Evolutionary conservation across 2,329 filamentous ascomycete species (phyloP), one percentile per base, ranked within the genome.

Genomic region (Alternaria metachromatica): DNA sequence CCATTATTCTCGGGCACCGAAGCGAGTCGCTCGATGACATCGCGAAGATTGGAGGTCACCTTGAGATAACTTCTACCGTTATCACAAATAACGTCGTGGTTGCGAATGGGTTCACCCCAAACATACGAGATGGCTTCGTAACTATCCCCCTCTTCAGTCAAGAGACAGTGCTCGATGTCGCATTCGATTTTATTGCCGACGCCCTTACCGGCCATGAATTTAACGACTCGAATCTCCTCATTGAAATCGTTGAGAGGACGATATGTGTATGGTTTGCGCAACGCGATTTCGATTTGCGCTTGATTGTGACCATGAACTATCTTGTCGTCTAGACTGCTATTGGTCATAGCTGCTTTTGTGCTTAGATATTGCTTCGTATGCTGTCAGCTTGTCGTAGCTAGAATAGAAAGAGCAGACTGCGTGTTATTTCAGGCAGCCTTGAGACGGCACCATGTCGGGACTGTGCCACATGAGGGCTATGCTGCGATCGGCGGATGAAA

Each of bases 361-460:
- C 0, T 37, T 0, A 3, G 1, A 8, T 13, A 1, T 1, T 2
- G 13, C 13, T n/a, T 37, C 33, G 6, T 37, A 37, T n/a, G 7
- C 33, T n/a, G 13, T 37, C 33, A 37, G 3, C 3, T 15, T 8
- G 2, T 13, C 13, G 12, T 12, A 6, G 15, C 1, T 33, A 30
- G 30, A 33, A 6, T 8, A 0, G 30, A 15, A 37, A 37, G 33
- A 5, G 12, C 28, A 21, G 3, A 28, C 10, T n/a, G 15, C 15
- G 7, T 37, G 33, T 7, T 37, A 37, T 4, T 9, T 0, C 3
- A n/a, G 33, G 33, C 33, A 37, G 33, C 6, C 6, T n/a, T n/a
- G n/a, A n/a, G n/a, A n/a, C 13, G 13, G 33, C 15, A 37, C 33
- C 33, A n/a, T n/a, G 33, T 37, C 7, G 2, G 4, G 4, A 37